Evolutionary conservation across 495 filamentous ascomycete genomes (phyloP), one percentile per base, ranked within the genome.

Genomic region (Filosporella fistucella): DNA sequence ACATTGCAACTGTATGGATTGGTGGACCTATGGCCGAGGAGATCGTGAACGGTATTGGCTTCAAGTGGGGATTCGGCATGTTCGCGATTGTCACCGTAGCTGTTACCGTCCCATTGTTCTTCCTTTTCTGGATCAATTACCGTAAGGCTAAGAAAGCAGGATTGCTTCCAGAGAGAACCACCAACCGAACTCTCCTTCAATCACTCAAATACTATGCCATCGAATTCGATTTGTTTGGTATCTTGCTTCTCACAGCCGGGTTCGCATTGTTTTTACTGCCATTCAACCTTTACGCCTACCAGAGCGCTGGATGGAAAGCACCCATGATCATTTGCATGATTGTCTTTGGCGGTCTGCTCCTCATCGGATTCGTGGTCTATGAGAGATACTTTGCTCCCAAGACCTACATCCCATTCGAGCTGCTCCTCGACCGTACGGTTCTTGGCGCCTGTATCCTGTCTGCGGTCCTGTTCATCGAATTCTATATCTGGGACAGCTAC

Each of bases 401-500:
- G 28, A 70, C 72, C 17, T 83, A 84, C 60, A 69, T 86, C 30
- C 72, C 71, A 7, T 82, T 69, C 57, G 58, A 72, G 18, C 68
- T 83, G 13, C 61, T 86, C 40, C 68, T 62, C 22, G 72, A 82
- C 48, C 72, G 77, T 28, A 82, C 80, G 13, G 72, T 84, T 29
- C 26, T 82, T 1, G 77, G 77, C 25, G 77, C 80, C 12, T 76
- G 70, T 55, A 47, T 70, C 22, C 62, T 77, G 13, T 67, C 74
- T 11, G 77, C 70, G 14, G 59, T 72, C 33, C 62, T 81, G 28
- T 82, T 78, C 56, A 65, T 85, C 64, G 72, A 72, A 52, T 85
- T 78, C 64, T 80, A 79, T 30, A 41, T 41, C 56, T 89, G 81
- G 82, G 74, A 83, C 55, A 68, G 67, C 38, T 85, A 80, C 63